Percentiles rank a stretch among this genome's conserved stretches.
Evolutionary conservation across 1,139 yeast species (phyloP).

Genomic region (Geotrichum klebahnii): DNA sequence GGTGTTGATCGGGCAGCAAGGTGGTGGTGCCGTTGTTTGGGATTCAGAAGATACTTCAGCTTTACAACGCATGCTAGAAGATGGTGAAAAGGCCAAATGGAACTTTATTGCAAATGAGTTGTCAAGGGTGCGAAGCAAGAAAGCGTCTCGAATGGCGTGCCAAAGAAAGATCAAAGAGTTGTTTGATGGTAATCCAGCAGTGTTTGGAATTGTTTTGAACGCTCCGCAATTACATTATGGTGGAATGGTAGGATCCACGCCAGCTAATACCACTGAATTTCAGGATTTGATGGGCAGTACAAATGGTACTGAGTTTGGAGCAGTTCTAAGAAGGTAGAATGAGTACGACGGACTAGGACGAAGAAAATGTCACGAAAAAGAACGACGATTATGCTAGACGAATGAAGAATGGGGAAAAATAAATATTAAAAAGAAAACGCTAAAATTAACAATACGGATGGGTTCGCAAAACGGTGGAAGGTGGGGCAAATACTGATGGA

Average conservation of each 20-base stretch:
- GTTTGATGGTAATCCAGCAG: constrained; percentile 54
- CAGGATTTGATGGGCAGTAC: constrained; percentile 6
- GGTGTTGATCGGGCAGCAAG: constrained; percentile 79
- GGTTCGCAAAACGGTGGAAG: too few relatives aligned
- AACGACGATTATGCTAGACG: too few relatives aligned
- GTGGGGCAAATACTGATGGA: too few relatives aligned
- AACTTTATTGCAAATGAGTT: constrained; percentile 58
- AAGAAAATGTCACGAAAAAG: too few relatives aligned
- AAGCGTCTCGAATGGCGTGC: constrained; percentile 52
- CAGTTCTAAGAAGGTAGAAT: too few relatives aligned
- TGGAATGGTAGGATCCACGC: constrained; percentile 16
- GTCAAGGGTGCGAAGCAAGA: constrained; percentile 55
- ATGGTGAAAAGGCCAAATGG: constrained; percentile 73
- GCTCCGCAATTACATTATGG: constrained; percentile 33
- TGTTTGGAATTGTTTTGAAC: constrained; percentile 44
- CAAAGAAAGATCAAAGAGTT: constrained; percentile 52
- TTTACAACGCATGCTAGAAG: constrained; percentile 54
- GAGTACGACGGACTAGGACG: too few relatives aligned
- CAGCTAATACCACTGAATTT: background rate
- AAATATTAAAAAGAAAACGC: too few relatives aligned
- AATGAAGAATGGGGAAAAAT: too few relatives aligned
- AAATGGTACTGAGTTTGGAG: too few relatives aligned
- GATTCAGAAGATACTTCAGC: constrained; percentile 53
- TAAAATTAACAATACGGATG: too few relatives aligned
- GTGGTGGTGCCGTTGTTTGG: constrained; percentile 68